Conservation (phyloP, 371 early-diverging fungal genomes). For the Mucor indicus region DNA sequence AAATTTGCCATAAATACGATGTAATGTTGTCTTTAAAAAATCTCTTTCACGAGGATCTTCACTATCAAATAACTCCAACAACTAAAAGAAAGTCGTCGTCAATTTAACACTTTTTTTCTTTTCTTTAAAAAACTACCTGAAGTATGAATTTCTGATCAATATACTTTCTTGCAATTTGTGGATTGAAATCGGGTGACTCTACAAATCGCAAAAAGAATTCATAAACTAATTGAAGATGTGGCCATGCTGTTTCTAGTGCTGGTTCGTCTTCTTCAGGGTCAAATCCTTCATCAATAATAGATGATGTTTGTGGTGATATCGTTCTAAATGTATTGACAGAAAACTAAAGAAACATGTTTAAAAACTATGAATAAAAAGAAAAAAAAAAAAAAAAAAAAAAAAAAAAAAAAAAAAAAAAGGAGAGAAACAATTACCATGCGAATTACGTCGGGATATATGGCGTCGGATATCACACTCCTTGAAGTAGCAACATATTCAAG, state of each 20-base stretch:
- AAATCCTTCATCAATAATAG: constrained; percentile 42
- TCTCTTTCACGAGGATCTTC: constrained; percentile 98
- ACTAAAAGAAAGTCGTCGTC: constrained; percentile 40
- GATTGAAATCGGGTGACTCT: constrained; percentile 93
- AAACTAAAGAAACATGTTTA: constrained; percentile 52
- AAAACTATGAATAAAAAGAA: too few relatives aligned
- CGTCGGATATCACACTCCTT: constrained; percentile 82
- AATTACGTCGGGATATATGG: constrained; percentile 88
- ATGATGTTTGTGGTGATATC: constrained; percentile 87
- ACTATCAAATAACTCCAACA: constrained; percentile 94
- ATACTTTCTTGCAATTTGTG: constrained; percentile 68
- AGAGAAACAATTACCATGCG: constrained; percentile 71
- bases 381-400: too few relatives aligned
- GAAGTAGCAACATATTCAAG: constrained; percentile 89
- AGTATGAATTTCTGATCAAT: constrained; percentile 40
- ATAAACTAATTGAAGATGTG: constrained; percentile 94
- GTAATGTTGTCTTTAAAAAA: constrained; percentile 94
- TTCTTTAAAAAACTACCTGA: constrained; percentile 18
- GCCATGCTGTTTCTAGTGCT: constrained; percentile 93
- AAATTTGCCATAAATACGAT: constrained; percentile 97
- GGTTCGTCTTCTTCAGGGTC: constrained; percentile 98
- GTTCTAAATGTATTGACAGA: constrained; percentile 89
- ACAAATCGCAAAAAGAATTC: constrained; percentile 94
- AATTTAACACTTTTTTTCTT: background rate
- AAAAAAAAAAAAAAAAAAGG: too few relatives aligned